Percentiles rank a stretch among this genome's conserved stretches.
These are phyloP conservation scores for Filosporella fistucella DNA, from an alignment of 495 filamentous ascomycete genomes.

Conservation along the genomic window DNA sequence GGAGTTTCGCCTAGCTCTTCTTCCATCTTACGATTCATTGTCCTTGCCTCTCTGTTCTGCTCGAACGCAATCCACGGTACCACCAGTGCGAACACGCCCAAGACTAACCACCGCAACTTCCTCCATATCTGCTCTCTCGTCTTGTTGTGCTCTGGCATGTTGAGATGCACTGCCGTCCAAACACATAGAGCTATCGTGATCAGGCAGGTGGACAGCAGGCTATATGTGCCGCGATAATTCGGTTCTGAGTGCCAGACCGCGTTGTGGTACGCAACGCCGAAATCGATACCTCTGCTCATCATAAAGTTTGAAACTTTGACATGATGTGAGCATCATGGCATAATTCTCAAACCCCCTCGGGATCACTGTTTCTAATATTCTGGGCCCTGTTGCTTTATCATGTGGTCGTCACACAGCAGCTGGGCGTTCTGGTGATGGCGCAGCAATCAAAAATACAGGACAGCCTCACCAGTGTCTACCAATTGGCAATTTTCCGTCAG, in stretches of 20 bases:
- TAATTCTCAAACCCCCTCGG: too few species aligned
- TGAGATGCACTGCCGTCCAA: conserved; percentile 38
- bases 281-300: too few species aligned
- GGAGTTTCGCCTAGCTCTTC: neutral
- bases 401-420: too few species aligned
- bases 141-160: conserved; percentile 22
- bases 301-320: too few species aligned
- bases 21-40: neutral
- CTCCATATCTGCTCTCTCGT: neutral
- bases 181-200: conserved; percentile 34
- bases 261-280: too few species aligned
- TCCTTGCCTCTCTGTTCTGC: conserved; percentile 13
- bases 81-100: conserved; percentile 30
- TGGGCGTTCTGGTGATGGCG: too few species aligned
- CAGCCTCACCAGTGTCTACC: too few species aligned
- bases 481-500: too few species aligned
- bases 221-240: conserved; percentile 28
- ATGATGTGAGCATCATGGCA: too few species aligned
- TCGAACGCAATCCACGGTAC: conserved; percentile 21
- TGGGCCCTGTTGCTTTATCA: too few species aligned
- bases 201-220: conserved; percentile 30
- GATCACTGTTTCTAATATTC: too few species aligned
- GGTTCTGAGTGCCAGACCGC: conserved; percentile 1
- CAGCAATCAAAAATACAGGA: too few species aligned
- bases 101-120: conserved; percentile 19